Conservation (phyloP, 805 yeast species). For the Candida multigemmis region DNA sequence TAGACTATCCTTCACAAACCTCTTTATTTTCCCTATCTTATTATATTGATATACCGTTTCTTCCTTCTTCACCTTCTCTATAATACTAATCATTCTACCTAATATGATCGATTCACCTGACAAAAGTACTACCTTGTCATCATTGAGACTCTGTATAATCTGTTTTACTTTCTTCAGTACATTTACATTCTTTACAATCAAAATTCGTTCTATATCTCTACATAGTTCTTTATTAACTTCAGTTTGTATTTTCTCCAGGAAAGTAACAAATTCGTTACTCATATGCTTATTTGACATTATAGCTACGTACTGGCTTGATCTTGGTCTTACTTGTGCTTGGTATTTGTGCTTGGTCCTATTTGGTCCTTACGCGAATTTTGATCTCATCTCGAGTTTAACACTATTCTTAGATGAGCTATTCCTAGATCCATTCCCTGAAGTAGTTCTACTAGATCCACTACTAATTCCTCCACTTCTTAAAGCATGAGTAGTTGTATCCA, state of each 20-base stretch:
- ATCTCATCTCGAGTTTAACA: constrained; percentile 1
- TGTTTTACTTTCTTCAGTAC: constrained; percentile 5
- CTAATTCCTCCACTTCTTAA: constrained; percentile 9
- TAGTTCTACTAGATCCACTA: constrained; percentile 5
- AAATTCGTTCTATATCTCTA: neutral
- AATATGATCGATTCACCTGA: constrained; percentile 4
- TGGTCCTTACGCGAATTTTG: constrained; percentile 5
- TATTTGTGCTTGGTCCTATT: neutral
- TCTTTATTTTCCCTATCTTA: too few species aligned
- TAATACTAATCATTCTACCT: constrained; percentile 5
- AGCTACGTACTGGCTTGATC: neutral
- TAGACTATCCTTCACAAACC: too few species aligned
- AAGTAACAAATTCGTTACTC: neutral
- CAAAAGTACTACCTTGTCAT: constrained; percentile 2
- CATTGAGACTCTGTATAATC: constrained; percentile 1
- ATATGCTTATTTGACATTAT: neutral
- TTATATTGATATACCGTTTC: constrained; percentile 5
- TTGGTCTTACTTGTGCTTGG: neutral
- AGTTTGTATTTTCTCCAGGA: neutral
- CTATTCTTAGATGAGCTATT: neutral
- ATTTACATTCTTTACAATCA: constrained; percentile 4
- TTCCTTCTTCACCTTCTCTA: constrained; percentile 6
- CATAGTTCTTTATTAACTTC: too few species aligned
- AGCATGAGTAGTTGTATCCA: constrained; percentile 12
- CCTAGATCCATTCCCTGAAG: constrained; percentile 1